phyloP scores from a whole-genome alignment of 495 filamentous ascomycete species.

The Penicillium maclennaniae region DNA sequence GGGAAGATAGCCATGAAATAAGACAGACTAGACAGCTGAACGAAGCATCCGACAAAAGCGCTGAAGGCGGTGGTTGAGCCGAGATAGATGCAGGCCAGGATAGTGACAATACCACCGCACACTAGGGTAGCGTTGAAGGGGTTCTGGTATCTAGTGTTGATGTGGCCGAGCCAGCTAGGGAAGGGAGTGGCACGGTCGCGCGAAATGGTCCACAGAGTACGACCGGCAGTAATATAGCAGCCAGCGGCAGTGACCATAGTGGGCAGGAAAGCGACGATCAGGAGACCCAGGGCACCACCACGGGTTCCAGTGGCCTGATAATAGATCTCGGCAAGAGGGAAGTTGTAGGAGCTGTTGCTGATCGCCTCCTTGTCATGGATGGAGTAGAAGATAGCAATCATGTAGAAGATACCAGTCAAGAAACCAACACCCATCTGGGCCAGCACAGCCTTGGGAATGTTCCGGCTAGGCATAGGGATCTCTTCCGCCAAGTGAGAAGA shows the following conservation, averaged over 20 bases:
- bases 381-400: slow-evolving; percentile 52
- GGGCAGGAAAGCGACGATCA: slow-evolving; percentile 65
- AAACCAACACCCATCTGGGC: slow-evolving; percentile 50
- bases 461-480: slow-evolving; percentile 54
- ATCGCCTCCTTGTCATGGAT: slow-evolving; percentile 43
- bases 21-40: slow-evolving; percentile 65
- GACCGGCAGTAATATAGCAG: slow-evolving; percentile 69
- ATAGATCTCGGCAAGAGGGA: slow-evolving; percentile 78
- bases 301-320: slow-evolving; percentile 66
- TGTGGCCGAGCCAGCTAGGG: slow-evolving; percentile 32
- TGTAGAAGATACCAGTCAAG: slow-evolving; percentile 45
- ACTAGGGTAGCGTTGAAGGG: slow-evolving; percentile 67
- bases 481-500: slow-evolving; percentile 81
- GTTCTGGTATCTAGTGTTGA: slow-evolving; percentile 49
- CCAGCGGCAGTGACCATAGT: slow-evolving; percentile 61
- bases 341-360: slow-evolving; percentile 45
- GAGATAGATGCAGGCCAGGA: slow-evolving; percentile 71
- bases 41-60: slow-evolving; percentile 68
- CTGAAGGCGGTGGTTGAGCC: slow-evolving; percentile 71
- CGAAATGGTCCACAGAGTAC: slow-evolving; percentile 81
- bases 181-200: slow-evolving; percentile 62
- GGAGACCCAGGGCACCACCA: slow-evolving; percentile 52
- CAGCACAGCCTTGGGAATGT: slow-evolving; percentile 50
- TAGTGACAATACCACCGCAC: slow-evolving; percentile 54
- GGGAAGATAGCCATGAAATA: slow-evolving; percentile 73